Conservation (phyloP, 768 basidiomycete species). For the Macrolepiota albuminosa region DNA sequence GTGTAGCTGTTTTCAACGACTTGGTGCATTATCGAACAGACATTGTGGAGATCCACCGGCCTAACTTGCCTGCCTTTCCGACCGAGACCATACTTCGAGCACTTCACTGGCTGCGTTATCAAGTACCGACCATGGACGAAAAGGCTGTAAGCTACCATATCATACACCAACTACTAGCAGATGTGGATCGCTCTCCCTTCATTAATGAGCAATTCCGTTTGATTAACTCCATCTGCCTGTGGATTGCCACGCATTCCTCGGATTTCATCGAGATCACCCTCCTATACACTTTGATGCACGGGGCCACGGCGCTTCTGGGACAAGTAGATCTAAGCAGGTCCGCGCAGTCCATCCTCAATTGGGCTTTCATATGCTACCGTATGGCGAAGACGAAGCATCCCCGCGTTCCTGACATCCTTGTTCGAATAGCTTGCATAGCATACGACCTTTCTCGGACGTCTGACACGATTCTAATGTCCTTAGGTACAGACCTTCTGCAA, state of each 20-base stretch:
- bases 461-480: conserved; percentile 22
- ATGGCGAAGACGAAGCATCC: conserved; percentile 36
- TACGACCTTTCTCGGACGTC: conserved; percentile 44
- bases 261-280: conserved; percentile 56
- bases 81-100: conserved; percentile 47
- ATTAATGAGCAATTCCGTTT: conserved; percentile 81
- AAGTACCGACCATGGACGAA: conserved; percentile 35
- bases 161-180: conserved; percentile 65
- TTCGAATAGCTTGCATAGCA: conserved; percentile 60
- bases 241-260: conserved; percentile 57
- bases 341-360: conserved; percentile 75
- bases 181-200: conserved; percentile 60
- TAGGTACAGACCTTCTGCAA: conserved; percentile 41
- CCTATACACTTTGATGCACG: conserved; percentile 64
- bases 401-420: conserved; percentile 59
- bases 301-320: conserved; percentile 57
- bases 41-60: conserved; percentile 49
- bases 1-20: conserved; percentile 40
- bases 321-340: conserved; percentile 64
- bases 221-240: conserved; percentile 67
- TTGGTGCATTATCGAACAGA: conserved; percentile 48
- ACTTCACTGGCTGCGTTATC: conserved; percentile 53
- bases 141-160: conserved; percentile 74
- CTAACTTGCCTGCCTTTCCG: conserved; percentile 61
- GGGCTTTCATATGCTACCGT: conserved; percentile 60